phyloP scores from a whole-genome alignment of 1,139 yeast species.

The Lodderomyces parapsilosis region DNA sequence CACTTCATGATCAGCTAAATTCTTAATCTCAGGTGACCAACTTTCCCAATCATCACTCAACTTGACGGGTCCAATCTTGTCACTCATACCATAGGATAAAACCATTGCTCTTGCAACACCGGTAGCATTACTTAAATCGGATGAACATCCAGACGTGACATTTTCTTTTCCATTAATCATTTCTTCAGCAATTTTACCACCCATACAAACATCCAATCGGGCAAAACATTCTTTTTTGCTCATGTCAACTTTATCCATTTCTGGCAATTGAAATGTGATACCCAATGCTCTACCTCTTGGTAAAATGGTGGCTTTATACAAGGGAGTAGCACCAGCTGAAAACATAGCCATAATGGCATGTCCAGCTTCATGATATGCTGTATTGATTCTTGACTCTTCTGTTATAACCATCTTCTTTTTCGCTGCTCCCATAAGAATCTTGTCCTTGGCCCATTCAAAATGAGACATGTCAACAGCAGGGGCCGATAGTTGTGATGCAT shows the following conservation, averaged over 20 bases:
- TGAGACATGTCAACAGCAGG: slow-evolving; percentile 87
- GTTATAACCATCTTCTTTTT: slow-evolving; percentile 96
- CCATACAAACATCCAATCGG: slow-evolving; percentile 95
- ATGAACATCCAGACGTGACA: slow-evolving; percentile 92
- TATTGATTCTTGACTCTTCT: slow-evolving; percentile 87
- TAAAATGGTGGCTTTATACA: slow-evolving; percentile 93
- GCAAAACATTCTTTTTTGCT: slow-evolving; percentile 89
- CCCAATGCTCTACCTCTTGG: slow-evolving; percentile 98
- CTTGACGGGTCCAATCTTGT: slow-evolving; percentile 86
- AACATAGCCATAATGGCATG: slow-evolving; percentile 97
- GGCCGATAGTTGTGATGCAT: slow-evolving; percentile 91
- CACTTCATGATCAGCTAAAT: slow-evolving; percentile 90
- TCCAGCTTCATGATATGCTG: slow-evolving; percentile 99
- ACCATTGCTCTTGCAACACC: slow-evolving; percentile 96
- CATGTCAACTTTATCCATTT: slow-evolving; percentile 95
- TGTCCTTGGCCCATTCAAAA: slow-evolving; percentile 99
- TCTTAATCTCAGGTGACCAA: slow-evolving; percentile 88
- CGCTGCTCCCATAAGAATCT: slow-evolving; percentile 96
- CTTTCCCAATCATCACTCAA: slow-evolving; percentile 87
- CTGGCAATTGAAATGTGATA: slow-evolving; percentile 94
- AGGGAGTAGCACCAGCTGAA: slow-evolving; percentile 93
- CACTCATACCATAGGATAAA: slow-evolving; percentile 95
- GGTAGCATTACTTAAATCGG: slow-evolving; percentile 88
- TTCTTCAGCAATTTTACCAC: slow-evolving; percentile 97
- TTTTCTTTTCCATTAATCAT: slow-evolving; percentile 86